These are phyloP conservation scores for Aphanomyces cochlioides DNA, from an alignment of 352 stramenopile species.

Conservation along the genomic window DNA sequence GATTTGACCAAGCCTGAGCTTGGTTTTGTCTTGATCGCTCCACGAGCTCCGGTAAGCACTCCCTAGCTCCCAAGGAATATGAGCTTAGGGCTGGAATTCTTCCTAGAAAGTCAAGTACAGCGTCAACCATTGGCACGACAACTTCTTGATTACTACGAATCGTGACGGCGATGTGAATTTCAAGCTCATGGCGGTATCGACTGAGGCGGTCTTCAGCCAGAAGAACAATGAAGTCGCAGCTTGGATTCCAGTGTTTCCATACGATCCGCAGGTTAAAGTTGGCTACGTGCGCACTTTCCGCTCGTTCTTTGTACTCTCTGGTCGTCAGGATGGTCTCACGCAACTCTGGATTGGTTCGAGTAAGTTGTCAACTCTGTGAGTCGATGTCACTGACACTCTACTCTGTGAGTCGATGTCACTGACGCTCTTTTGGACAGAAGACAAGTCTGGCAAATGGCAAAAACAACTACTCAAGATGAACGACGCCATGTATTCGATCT, in stretches of 20 bases:
- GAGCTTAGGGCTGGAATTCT: neutral
- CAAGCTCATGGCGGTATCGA: conserved; percentile 79
- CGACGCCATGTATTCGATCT: conserved; percentile 89
- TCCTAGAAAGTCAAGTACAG: conserved; percentile 62
- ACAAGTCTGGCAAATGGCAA: neutral
- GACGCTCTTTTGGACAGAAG: no score
- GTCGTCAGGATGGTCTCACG: conserved; percentile 81
- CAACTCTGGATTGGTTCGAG: conserved; percentile 79
- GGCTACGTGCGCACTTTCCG: conserved; percentile 87
- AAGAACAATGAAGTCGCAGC: conserved; percentile 25
- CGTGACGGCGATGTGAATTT: conserved; percentile 91
- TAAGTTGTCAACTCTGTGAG: conserved; percentile 29
- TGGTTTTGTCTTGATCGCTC: conserved; percentile 54
- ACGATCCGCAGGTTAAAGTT: conserved; percentile 76
- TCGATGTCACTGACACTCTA: no score
- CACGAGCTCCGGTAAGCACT: conserved; percentile 35
- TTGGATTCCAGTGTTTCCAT: conserved; percentile 88
- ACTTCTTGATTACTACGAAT: conserved; percentile 94
- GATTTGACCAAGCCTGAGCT: conserved; percentile 53
- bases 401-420: no score
- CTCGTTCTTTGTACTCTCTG: conserved; percentile 81
- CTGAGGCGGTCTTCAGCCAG: conserved; percentile 44
- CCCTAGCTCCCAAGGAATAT: neutral
- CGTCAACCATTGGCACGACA: conserved; percentile 81
- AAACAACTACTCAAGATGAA: conserved; percentile 78